Base-by-base conservation (phyloP, 306 rosid species). In the Quercus bicolor region DNA sequence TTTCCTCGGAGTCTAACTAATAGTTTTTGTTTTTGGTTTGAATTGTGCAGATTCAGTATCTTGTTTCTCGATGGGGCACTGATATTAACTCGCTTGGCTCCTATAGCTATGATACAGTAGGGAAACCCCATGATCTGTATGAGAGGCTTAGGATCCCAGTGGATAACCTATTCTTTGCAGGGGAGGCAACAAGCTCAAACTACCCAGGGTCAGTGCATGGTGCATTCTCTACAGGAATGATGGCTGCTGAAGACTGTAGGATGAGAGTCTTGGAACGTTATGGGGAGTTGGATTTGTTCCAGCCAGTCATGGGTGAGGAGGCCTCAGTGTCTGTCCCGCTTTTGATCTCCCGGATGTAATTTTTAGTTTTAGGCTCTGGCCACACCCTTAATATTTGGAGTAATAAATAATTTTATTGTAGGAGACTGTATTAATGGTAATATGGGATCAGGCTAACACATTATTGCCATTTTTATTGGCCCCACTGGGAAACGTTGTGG, bases 171-270 rank as follows among this genome's bases (percentile, higher is more conserved):
- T 96, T 96, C 89, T 96, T 96, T 78, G 99, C 99, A 0, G 99
- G 99, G 79, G 99, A 96, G 85, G 99, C 99, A 33, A 96, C 97
- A 24, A 96, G 99, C 68, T 31, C 69, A 43, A 70, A 77, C 84
- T 89, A 85, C 82, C 94, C 98, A 0, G 99, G 99, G 75, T 93
- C 99, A 19, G 97, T 93, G 78, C 99, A 96, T 12, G 99, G 99
- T 74, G 99, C 99, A 2, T 96, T 65, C 40, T 80, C 94, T 23
- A 96, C 99, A 23, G 99, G 98, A 72, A 74, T 83, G 73, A 90
- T 96, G 99, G 99, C 99, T 18, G 99, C 98, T 0, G 99, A 96
- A 78, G 99, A 88, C 87, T 96, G 99, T 84, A 87, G 99, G 81
- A 92, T 96, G 97, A 94, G 99, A 1, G 95, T 96, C 37, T 86